Evolutionary conservation across 345 rosid species (phyloP).

Genomic region (Corchorus olitorius): DNA sequence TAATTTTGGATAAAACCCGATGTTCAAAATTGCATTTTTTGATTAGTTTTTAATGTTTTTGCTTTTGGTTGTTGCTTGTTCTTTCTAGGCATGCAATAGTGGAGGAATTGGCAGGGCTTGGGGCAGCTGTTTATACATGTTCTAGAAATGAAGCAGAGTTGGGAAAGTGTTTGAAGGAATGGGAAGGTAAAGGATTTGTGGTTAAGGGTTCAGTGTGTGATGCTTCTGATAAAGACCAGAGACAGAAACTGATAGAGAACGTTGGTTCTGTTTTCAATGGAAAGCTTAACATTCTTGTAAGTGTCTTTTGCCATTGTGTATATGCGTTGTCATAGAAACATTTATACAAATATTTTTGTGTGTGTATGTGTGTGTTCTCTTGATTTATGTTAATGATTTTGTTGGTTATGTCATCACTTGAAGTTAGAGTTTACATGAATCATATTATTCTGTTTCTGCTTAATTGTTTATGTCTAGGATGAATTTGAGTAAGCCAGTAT

Average conservation of each 20-base stretch:
- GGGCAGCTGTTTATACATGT: slow-evolving; percentile 57
- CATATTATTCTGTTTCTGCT: background rate
- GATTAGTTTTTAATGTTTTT: too few relatives aligned
- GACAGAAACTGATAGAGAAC: slow-evolving; percentile 46
- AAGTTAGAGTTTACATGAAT: background rate
- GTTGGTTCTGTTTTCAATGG: slow-evolving; percentile 53
- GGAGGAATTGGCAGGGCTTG: slow-evolving; percentile 61
- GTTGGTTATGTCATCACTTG: background rate
- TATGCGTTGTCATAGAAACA: background rate
- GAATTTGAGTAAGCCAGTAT: background rate
- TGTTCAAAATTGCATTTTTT: background rate
- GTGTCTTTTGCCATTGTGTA: slow-evolving; percentile 19
- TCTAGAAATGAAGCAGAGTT: slow-evolving; percentile 55
- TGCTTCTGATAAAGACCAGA: slow-evolving; percentile 38
- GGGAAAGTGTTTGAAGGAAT: slow-evolving; percentile 43
- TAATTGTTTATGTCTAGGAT: background rate
- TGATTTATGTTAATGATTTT: background rate
- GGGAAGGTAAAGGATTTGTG: slow-evolving; percentile 50
- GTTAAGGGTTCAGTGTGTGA: slow-evolving; percentile 69
- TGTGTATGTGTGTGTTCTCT: background rate
- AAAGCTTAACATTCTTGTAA: slow-evolving; percentile 64
- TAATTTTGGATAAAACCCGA: background rate
- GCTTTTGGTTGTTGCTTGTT: background rate
- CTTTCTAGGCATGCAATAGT: slow-evolving; percentile 47
- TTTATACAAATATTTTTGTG: background rate